Conservation (phyloP, 805 yeast genomes). For the Candida endomychidarum region DNA sequence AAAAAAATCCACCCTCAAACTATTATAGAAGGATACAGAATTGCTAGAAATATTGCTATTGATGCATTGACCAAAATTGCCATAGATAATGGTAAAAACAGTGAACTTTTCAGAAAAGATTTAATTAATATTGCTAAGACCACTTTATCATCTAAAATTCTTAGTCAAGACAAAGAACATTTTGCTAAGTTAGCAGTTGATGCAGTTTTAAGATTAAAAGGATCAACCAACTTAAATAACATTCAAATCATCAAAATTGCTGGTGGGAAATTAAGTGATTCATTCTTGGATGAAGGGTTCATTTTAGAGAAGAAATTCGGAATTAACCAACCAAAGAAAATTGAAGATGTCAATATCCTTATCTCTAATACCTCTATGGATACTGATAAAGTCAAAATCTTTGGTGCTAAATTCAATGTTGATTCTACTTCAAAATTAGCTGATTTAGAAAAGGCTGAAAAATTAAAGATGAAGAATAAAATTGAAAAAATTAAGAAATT, state of each 20-base stretch:
- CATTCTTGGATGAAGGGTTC: conserved; percentile 95
- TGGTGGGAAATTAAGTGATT: conserved; percentile 90
- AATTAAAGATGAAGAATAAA: conserved; percentile 86
- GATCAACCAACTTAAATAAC: conserved; percentile 84
- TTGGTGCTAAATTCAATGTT: conserved; percentile 97
- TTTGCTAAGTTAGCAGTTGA: conserved; percentile 91
- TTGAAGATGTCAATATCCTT: conserved; percentile 80
- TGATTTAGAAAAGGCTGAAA: conserved; percentile 91
- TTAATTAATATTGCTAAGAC: conserved; percentile 87
- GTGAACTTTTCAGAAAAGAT: conserved; percentile 68
- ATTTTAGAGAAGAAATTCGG: conserved; percentile 90
- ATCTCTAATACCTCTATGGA: conserved; percentile 96
- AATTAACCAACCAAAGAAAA: conserved; percentile 84
- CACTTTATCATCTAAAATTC: conserved; percentile 87
- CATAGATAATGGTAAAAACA: conserved; percentile 63
- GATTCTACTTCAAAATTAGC: conserved; percentile 94
- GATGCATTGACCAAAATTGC: conserved; percentile 75
- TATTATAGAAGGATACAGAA: conserved; percentile 91
- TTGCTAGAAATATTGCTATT: conserved; percentile 84
- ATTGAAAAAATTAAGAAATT: conserved; percentile 87
- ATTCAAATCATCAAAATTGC: conserved; percentile 90
- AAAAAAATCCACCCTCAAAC: conserved; percentile 97
- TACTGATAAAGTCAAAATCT: conserved; percentile 95
- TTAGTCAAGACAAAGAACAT: conserved; percentile 90
- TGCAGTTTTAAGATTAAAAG: conserved; percentile 84